These are phyloP conservation scores for Leucocoprinus sp. DNA, from an alignment of 768 basidiomycete genomes.

Conservation along the genomic window DNA sequence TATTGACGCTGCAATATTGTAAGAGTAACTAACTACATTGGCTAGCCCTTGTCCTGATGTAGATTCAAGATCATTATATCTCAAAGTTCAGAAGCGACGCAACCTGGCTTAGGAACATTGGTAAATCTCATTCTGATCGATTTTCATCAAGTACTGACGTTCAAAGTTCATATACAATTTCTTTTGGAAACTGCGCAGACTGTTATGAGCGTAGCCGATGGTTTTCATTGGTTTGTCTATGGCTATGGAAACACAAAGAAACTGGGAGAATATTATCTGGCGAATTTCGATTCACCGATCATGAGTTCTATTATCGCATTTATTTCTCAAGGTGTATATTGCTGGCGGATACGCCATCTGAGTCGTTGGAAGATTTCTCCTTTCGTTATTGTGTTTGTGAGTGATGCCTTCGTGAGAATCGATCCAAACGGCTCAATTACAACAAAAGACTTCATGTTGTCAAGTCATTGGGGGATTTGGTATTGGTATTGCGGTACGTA, in stretches of 20 bases:
- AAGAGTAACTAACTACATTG: no score
- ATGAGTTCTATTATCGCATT: conserved; percentile 1
- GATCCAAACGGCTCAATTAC: no score
- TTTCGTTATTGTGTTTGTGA: neutral
- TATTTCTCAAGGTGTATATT: neutral
- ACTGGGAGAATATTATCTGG: conserved; percentile 4
- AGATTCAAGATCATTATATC: no score
- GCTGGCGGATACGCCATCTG: conserved; percentile 7
- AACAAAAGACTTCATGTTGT: no score
- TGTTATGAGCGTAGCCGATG: conserved; percentile 3
- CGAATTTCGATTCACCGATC: conserved; percentile 3
- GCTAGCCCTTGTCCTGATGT: no score
- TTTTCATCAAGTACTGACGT: no score
- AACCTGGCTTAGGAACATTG: no score
- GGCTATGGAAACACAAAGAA: conserved; percentile 3
- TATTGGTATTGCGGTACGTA: conserved; percentile 6
- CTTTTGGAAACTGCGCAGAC: conserved; percentile 6
- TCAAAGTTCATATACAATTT: no score
- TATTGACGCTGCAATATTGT: no score
- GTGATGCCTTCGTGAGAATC: neutral
- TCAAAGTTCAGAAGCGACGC: no score
- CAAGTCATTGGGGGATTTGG: neutral
- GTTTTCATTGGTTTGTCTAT: conserved; percentile 10
- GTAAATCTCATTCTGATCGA: no score
- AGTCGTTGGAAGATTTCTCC: neutral